Evolutionary conservation across 768 basidiomycete species (phyloP), one percentile per base, ranked within the genome.

Genomic region (Psilocybe sp.): DNA sequence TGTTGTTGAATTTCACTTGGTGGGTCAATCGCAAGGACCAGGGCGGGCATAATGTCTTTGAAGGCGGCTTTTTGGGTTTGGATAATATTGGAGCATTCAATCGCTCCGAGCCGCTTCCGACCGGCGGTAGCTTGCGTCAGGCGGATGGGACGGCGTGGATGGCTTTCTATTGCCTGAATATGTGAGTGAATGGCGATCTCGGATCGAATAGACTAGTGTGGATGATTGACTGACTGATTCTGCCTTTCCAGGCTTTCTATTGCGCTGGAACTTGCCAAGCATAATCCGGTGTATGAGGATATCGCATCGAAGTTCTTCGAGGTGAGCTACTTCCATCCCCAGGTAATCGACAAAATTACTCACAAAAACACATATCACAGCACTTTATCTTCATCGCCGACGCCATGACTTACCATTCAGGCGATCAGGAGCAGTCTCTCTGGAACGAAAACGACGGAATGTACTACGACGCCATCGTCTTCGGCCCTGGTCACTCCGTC

Each of bases 121-220:
- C 95, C 5, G 96, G 96, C 32, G 97, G 97, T 8, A 81, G 72
- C 14, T 75, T 99, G 51, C 93, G 96, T 47, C 97, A 99, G 70
- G 94, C 97, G 7, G 97, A 99, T 64, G 96, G 96, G 8, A 99
- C 97, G 5, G 92, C 96, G 0, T 99, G 97, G 97, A 99, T 99
- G 97, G 97, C 94, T 31, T 99, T 98, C 74, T 99, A 96, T 69
- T 93, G 87, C 58, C 69, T 98, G 50, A 97, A 97, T 63, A 98
- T 98, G 97, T 91, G 52, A 58, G 23, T 28, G 7, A 28, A 28
- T 28, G 82, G 59, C 23, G 8, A 32, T 34, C 38, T 44, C 28
- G 33, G 51, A 11, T 8, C 23, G 44, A 28, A 9, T 12, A 31
- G 11, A 37, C 23, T n/a, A 8, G 14, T 33, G 37, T 20, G 15